A percentile compares a stretch with the other conserved stretches of the same genome.
Conservation (phyloP, 2,329 filamentous ascomycete species). For the Verticillium isaacii region DNA sequence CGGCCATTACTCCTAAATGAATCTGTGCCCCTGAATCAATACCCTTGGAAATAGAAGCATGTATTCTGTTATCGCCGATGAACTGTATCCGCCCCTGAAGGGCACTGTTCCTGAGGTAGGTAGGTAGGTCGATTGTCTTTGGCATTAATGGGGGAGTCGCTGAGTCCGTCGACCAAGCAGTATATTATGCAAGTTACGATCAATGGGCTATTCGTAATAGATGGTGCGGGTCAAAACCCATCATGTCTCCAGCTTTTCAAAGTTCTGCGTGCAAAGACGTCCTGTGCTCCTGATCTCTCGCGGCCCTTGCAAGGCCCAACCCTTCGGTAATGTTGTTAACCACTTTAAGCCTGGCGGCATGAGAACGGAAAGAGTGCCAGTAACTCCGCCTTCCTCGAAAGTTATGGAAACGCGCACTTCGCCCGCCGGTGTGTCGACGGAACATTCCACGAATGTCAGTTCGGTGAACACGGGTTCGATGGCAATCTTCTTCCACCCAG, state of each 20-base stretch:
- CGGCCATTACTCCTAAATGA: too few species aligned
- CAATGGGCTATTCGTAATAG: too few species aligned
- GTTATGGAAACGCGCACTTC: background rate
- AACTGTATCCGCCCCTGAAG: too few species aligned
- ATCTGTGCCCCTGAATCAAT: too few species aligned
- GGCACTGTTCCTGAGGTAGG: too few species aligned
- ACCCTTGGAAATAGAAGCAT: too few species aligned
- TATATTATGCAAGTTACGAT: too few species aligned
- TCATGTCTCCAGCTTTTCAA: background rate
- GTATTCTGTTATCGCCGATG: too few species aligned
- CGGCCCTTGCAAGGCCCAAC: background rate
- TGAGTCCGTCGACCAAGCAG: too few species aligned
- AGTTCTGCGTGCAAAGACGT: background rate
- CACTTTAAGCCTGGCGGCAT: background rate
- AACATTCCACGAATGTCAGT: background rate
- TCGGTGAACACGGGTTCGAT: conserved; percentile 3
- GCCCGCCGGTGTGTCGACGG: background rate
- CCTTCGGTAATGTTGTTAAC: background rate
- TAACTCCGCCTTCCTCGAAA: background rate
- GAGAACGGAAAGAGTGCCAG: background rate
- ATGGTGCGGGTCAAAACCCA: too few species aligned
- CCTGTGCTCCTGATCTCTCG: background rate
- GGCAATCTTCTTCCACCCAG: conserved; percentile 3
- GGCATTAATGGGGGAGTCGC: too few species aligned
- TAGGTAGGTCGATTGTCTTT: too few species aligned